Base-by-base conservation (phyloP, 225 moss, liverwort and hornwort species). In the Antitrichia curtipendula region DNA sequence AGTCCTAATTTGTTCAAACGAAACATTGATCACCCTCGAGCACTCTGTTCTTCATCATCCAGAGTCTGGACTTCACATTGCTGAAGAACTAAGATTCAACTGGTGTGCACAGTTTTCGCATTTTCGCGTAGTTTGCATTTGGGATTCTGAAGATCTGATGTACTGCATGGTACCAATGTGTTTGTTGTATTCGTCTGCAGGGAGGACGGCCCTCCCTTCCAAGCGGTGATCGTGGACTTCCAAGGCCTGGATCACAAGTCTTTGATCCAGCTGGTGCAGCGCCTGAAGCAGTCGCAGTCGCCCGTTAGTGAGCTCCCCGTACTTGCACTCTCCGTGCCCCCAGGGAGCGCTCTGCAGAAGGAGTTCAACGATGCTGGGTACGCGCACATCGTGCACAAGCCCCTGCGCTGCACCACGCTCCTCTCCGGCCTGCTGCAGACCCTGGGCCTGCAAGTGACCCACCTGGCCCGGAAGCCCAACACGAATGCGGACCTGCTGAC, bases 401-500 rank as follows among this genome's bases (percentile, higher is more conserved):
- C 94, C 47, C 81, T 93, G 65, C 93, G 94, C 58, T 92, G 93
- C 88, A 93, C 94, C 77, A 91, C 93, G n/a, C 71, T 94, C 62
- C 88, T 93, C 41, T 86, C 93, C 62, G 93, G 91, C 63, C 77
- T 94, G 75, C 89, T 90, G 49, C 93, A 92, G 69, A 74, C 80
- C 76, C 88, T 94, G 50, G 94, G 94, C 86, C 64, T 94, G 82
- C 90, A 89, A 85, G 76, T 88, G 31, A 75, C 81, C 16, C 90
- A 87, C 79, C 59, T 74, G 5, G 84, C 91, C 28, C 85, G 89
- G 72, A 91, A 84, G 54, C 40, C 83, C 13, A 92, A 93, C 61
- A 82, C 87, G 12, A 94, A 96, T 61, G 92, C 95, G 3, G 91
- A 92, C 84, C 92, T 98, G 93, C 90, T 98, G 66, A 82, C 89